Evolutionary conservation across 1,139 yeast species (phyloP).

Genomic region (Pichia sp.): DNA sequence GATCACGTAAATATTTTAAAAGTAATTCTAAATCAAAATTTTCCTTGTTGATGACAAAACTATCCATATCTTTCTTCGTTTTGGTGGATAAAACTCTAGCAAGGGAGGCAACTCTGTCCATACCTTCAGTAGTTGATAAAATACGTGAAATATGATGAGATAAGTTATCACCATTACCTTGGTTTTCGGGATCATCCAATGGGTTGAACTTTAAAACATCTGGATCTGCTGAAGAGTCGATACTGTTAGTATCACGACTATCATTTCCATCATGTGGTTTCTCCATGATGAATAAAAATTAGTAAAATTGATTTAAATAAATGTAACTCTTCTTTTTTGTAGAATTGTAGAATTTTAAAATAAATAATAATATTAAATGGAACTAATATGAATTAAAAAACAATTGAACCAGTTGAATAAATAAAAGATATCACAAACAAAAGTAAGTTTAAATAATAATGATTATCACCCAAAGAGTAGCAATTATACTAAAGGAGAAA

Average conservation of each 20-base stretch:
- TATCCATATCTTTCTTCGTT: conserved; percentile 21
- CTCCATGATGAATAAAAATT: conserved; percentile 6
- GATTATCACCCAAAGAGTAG: neutral
- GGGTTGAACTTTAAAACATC: conserved; percentile 20
- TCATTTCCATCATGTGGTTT: conserved; percentile 3
- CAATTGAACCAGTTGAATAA: neutral
- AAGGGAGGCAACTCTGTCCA: conserved; percentile 20
- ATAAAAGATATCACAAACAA: neutral
- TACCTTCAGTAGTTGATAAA: conserved; percentile 21
- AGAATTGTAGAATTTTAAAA: neutral
- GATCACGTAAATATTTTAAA: conserved; percentile 32
- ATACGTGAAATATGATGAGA: conserved; percentile 21
- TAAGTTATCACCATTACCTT: conserved; percentile 17
- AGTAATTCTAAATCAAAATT: conserved; percentile 28
- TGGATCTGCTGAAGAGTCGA: conserved; percentile 17
- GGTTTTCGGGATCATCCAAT: conserved; percentile 18
- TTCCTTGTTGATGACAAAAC: conserved; percentile 21
- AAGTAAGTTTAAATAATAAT: neutral
- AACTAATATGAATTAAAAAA: neutral
- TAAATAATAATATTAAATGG: neutral
- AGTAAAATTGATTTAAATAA: neutral
- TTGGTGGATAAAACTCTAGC: conserved; percentile 24
- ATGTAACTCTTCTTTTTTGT: neutral
- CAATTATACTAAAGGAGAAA: neutral
- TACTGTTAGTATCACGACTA: conserved; percentile 19